A percentile compares a stretch with the other conserved stretches of the same genome.
Conservation (phyloP, 805 yeast genomes). For the Candida berthetii region DNA sequence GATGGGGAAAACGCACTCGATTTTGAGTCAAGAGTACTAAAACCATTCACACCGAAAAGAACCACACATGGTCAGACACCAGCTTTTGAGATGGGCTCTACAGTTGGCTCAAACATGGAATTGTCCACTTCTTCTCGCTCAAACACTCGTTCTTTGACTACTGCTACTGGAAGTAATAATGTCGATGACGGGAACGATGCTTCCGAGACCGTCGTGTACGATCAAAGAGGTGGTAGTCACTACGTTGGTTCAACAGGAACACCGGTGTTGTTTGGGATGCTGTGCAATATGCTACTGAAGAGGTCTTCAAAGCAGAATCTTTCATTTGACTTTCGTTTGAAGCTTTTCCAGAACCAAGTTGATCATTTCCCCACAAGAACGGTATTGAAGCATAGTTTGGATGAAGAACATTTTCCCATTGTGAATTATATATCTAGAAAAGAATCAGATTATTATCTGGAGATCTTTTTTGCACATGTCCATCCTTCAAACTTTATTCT, state of each 20-base stretch:
- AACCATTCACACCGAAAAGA: too few relatives aligned
- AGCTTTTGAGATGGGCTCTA: too few relatives aligned
- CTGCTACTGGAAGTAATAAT: constrained; percentile 9
- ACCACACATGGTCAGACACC: too few relatives aligned
- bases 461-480: constrained; percentile 33
- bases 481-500: constrained; percentile 40
- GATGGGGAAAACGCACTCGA: not conserved
- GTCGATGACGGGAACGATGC: constrained; percentile 9
- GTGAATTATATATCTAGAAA: constrained; percentile 24
- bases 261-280: constrained; percentile 33
- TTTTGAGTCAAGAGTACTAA: not conserved
- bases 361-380: constrained; percentile 7
- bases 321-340: constrained; percentile 26
- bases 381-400: constrained; percentile 6
- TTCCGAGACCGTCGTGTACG: constrained; percentile 29
- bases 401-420: constrained; percentile 29
- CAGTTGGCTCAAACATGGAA: too few relatives aligned
- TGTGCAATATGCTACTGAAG: constrained; percentile 33
- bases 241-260: constrained; percentile 42
- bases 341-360: constrained; percentile 12
- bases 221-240: constrained; percentile 39
- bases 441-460: constrained; percentile 30
- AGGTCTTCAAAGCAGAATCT: constrained; percentile 27
- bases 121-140: too few relatives aligned
- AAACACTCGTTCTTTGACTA: not conserved